Base-by-base conservation (phyloP, 139 green algal genomes). In the Nannochloris sp. region DNA sequence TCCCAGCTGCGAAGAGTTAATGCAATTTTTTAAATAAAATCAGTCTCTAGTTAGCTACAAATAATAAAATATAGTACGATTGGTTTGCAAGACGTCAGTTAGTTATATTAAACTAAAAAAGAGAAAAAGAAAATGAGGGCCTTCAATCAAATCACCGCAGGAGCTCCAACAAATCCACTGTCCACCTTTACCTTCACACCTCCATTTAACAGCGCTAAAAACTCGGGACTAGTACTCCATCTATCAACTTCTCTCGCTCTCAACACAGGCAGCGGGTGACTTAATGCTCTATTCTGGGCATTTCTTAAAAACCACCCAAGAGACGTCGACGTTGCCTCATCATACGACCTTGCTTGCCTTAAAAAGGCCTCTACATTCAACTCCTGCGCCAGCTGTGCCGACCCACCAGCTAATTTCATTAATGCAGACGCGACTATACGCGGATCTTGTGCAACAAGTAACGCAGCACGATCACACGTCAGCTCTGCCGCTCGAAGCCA, bases 301-400 rank as follows among this genome's bases (percentile, higher is more conserved):
- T 93, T 92, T 84, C 72, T 95, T 27, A 95, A 67, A 74, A 90
- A 93, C 81, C 83, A 95, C 2, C 89, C 89, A 46, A 96, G 54
- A 9, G 84, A 70, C 19, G 60, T 83, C 35, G 54, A 70, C 19
- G 82, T 92, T 5, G 80, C 88, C 60, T 96, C 85, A 47, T 96
- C 87, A 65, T 96, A 95, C 0, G 75, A 89, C 0, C 60, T 64
- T 13, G 32, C 83, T 72, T 96, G 92, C 58, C 86, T 36, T 48
- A 97, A 61, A 68, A 97, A 98, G 3, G 92, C 90, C 34, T 98
- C 92, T 23, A 97, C 84, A 63, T 89, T 96, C 2, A 98, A 84
- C 71, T 97, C 85, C 12, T 79, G 60, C 4, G 87, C 81, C 13
- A 97, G 80, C 4, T 71, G 81, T 19, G 85, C 80, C 1, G 77